Evolutionary conservation across 2,329 filamentous ascomycete species (phyloP), one percentile per base, ranked within the genome.

Genomic region (Pseudogymnoascus sp.): DNA sequence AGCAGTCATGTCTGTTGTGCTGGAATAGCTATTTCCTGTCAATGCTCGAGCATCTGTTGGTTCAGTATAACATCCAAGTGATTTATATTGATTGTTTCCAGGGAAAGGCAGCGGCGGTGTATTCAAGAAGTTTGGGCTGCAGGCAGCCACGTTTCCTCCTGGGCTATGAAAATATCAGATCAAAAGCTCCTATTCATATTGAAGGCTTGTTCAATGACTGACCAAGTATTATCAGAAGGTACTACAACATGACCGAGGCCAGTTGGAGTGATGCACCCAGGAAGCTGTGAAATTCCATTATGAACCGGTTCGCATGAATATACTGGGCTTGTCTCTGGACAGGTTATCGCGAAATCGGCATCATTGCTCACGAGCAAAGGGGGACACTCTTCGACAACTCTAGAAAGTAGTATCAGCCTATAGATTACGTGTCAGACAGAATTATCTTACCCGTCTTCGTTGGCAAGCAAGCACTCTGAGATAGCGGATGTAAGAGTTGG

Each of bases 251-350:
- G 14, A 58, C 59, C 8, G 16, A 36, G 6, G 35, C 37, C 25
- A 8, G 61, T 59, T 20, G 58, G 38, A 5, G 58, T 54, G 33
- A 59, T 73, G 62, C 73, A 74, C 6, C 90, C 89, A 8, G 89
- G 89, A 20, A 95, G 81, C 57, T 78, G 77, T 11, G 77, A 73
- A 59, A 84, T 74, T 8, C 81, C 77, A n/a, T 84, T 81, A 2
- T 72, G 68, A 83, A 83, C 80, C 68, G 90, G 75, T 65, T 94
- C 90, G 16, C 76, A 66, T 2, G 73, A 69, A 25, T 25, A 25
- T 25, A 25, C 22, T 25, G 22, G 22, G 22, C 22, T 25, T 25
- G 22, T 25, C 22, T 25, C 22, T 25, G 22, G 22, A 25, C 22
- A 25, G 22, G 22, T 25, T 25, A 25, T 25, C 22, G 22, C 22